Evolutionary conservation across 2,329 filamentous ascomycete genomes (phyloP), one percentile per base, ranked within the genome.

Genomic region (Aciculosporium take): DNA sequence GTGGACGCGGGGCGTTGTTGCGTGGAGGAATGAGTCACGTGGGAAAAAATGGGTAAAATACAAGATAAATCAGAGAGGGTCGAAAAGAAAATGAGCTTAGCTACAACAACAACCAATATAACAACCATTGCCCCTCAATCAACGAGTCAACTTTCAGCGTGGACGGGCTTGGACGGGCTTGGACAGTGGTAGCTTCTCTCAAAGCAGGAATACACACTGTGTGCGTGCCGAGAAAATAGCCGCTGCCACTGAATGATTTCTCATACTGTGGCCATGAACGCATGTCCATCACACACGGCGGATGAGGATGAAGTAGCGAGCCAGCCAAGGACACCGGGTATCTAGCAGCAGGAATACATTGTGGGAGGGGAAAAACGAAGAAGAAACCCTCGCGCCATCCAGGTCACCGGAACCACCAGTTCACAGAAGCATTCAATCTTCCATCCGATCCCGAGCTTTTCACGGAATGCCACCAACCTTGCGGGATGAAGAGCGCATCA

Each of bases 381-480:
- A n/a, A 18, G 5, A 2, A 13, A 17, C 8, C n/a, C 10, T 18
- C 2, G 25, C 33, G 15, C 3, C 17, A 23, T 31, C 20, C 20
- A 30, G 25, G 17, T 56, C 44, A 66, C 23, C 64, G 54, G 39
- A 67, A 67, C 64, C 64, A 67, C 64, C 64, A 67, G 40, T 67
- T 67, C 13, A 59, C 64, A 15, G 64, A 67, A 12, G 51, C 60
- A 45, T 67, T 67, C 3, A 67, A 49, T 7, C 49, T 40, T 5
- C 64, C 64, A 5, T 51, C 52, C 8, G 49, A 46, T 7, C 51
- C 50, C 6, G 48, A 51, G 42, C 64, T 67, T 44, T 60, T 64
- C 13, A 67, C 57, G n/a, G 64, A 67, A 48, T 67, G 56, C 64
- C 64, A 67, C 62, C 64, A 67, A 1, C 64, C 62, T 41, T 67